A percentile compares a stretch with the other conserved stretches of the same genome.
Evolutionary conservation across 805 yeast species (phyloP).

Genomic region (Wickerhamomyces strasburgensis): DNA sequence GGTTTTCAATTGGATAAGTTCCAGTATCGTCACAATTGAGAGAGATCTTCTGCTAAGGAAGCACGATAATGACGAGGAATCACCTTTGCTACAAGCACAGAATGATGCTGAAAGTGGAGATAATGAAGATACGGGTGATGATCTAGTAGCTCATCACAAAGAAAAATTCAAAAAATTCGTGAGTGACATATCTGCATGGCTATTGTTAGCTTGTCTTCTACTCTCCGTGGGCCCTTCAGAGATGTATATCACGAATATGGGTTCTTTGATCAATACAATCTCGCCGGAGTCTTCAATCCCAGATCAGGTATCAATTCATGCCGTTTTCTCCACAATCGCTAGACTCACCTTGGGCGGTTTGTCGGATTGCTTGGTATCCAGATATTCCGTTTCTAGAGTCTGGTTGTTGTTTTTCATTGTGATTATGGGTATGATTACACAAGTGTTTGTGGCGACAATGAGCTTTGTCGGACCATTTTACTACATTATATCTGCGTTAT

Average conservation of each 20-base stretch:
- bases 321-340: constrained; percentile 63
- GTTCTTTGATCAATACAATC: constrained; percentile 47
- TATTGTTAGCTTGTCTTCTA: constrained; percentile 58
- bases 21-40: constrained; percentile 55
- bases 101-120: constrained; percentile 16
- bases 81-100: constrained; percentile 29
- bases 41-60: constrained; percentile 22
- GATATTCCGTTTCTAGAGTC: constrained; percentile 25
- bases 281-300: constrained; percentile 28
- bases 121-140: constrained; percentile 24
- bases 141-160: constrained; percentile 23
- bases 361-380: constrained; percentile 52
- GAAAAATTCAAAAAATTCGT: constrained; percentile 15
- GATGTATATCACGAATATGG: constrained; percentile 78
- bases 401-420: constrained; percentile 30
- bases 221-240: constrained; percentile 80
- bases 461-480: constrained; percentile 19
- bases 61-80: constrained; percentile 25
- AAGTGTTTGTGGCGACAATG: constrained; percentile 25
- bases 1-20: constrained; percentile 54
- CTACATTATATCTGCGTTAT: constrained; percentile 38
- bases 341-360: constrained; percentile 63
- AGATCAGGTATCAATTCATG: constrained; percentile 54
- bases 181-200: constrained; percentile 54
- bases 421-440: constrained; percentile 33